Evolutionary conservation across 2,329 filamentous ascomycete genomes (phyloP), one percentile per base, ranked within the genome.

Genomic region (Stylonectria norvegica): DNA sequence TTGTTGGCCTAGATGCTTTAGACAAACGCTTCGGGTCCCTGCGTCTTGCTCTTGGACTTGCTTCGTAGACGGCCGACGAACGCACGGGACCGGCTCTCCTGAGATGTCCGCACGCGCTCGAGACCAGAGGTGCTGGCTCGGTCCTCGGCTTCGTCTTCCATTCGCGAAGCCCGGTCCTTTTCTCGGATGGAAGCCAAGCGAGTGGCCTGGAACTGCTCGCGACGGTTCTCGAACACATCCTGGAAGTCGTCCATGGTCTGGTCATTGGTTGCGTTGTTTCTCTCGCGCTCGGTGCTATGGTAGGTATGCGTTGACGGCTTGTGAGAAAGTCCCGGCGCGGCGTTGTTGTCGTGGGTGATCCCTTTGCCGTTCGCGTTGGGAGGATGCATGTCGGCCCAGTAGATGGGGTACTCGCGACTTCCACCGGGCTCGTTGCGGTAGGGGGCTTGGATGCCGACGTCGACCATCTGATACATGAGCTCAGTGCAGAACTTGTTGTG

Each of bases 401-500:
- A 87, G 56, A 87, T 71, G 3, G 86, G 86, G 55, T 80, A 77
- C 32, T 83, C 81, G 48, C 79, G 71, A 59, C 79, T 84, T 58
- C 82, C 81, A 52, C 86, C 86, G 40, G 85, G 83, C 61, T 81
- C 67, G 43, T 65, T 54, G 40, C 68, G 66, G 57, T 62, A 63
- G 5, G 89, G 89, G 39, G 86, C 86, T 71, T 95, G 86, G 61
- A 95, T 93, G 42, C 88, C 88, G 36, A 91, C 74, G 40, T 88
- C 81, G 46, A 86, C 78, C 72, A 96, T 89, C 40, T 87, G 81
- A 25, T 86, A 73, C 85, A 95, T 95, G 57, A 97, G 71, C 47
- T 93, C 89, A 49, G 86, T 89, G 50, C 94, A 89, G 65, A 97
- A 95, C 61, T 90, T 93, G 73, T 96, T 96, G 56, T 93, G 86